These are phyloP conservation scores for Leccinellum albellum DNA, from an alignment of 768 basidiomycete species.

Conservation along the genomic window DNA sequence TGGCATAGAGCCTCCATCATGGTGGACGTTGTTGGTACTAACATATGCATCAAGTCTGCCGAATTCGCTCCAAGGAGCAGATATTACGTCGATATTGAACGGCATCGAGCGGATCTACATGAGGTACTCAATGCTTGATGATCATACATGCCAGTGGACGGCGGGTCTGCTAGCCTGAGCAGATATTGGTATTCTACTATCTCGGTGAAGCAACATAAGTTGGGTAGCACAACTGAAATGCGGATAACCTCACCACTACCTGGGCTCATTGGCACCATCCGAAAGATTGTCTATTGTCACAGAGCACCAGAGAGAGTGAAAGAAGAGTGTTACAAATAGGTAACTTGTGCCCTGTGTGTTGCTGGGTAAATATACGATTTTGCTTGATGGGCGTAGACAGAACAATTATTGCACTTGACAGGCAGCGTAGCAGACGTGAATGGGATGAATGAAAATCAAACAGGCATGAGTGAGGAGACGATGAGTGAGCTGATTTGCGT, in stretches of 20 bases:
- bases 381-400: constrained; percentile 25
- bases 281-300: constrained; percentile 1
- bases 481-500: constrained; percentile 30
- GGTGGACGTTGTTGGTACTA: constrained; percentile 8
- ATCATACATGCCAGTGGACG: background rate
- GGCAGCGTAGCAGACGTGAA: constrained; percentile 19
- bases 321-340: constrained; percentile 13
- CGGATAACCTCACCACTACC: constrained; percentile 11
- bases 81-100: constrained; percentile 1
- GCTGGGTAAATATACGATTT: constrained; percentile 28
- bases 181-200: background rate
- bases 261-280: background rate
- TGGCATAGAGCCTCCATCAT: background rate
- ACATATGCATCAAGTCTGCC: constrained; percentile 10
- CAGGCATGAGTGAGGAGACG: constrained; percentile 25
- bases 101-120: constrained; percentile 9
- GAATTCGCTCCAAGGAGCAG: constrained; percentile 3
- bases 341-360: constrained; percentile 14
- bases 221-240: background rate
- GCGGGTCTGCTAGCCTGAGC: background rate
- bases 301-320: constrained; percentile 10
- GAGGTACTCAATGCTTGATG: constrained; percentile 11
- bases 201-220: constrained; percentile 1
- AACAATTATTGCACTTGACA: constrained; percentile 31
- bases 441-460: constrained; percentile 25